Conservation (phyloP, 1,284 basidiomycete species). For the Leccinum pallidistipes region DNA sequence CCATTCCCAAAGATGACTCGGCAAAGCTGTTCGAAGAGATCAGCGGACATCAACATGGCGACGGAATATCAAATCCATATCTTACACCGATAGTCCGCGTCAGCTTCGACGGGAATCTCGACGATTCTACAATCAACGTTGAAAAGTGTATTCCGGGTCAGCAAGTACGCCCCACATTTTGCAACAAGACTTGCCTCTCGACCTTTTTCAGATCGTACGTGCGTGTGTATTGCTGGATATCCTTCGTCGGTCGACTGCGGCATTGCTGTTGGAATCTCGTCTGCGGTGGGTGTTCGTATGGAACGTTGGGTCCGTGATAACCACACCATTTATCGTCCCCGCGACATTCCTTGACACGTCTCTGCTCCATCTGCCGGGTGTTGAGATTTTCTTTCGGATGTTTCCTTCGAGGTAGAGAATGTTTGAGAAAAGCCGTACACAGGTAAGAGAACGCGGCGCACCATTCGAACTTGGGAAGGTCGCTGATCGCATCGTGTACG, state of each 20-base stretch:
- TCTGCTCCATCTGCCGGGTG: conserved; percentile 16
- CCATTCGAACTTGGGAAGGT: conserved; percentile 72
- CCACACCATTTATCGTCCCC: conserved; percentile 43
- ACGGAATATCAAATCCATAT: not conserved
- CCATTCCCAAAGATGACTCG: conserved; percentile 36
- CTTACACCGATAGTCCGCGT: conserved; percentile 61
- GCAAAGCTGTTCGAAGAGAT: conserved; percentile 15
- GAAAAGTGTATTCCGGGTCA: not conserved
- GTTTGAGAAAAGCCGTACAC: not conserved
- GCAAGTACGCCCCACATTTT: not conserved
- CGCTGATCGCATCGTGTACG: conserved; percentile 66
- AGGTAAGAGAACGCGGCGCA: conserved; percentile 29
- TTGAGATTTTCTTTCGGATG: conserved; percentile 15
- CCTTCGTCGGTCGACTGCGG: conserved; percentile 40
- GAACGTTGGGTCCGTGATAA: conserved; percentile 22
- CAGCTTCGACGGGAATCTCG: conserved; percentile 49
- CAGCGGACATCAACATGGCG: not conserved
- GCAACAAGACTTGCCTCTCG: conserved; percentile 35
- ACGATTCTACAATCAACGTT: conserved; percentile 41
- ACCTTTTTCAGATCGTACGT: conserved; percentile 40
- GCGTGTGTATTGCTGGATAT: conserved; percentile 54
- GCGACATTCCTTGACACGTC: conserved; percentile 39
- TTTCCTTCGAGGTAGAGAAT: conserved; percentile 24
- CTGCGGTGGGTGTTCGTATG: conserved; percentile 47
- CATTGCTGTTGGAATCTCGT: conserved; percentile 52